These are phyloP conservation scores for Septoria petroselini DNA, from an alignment of 2,329 filamentous ascomycete genomes.

Conservation along the genomic window DNA sequence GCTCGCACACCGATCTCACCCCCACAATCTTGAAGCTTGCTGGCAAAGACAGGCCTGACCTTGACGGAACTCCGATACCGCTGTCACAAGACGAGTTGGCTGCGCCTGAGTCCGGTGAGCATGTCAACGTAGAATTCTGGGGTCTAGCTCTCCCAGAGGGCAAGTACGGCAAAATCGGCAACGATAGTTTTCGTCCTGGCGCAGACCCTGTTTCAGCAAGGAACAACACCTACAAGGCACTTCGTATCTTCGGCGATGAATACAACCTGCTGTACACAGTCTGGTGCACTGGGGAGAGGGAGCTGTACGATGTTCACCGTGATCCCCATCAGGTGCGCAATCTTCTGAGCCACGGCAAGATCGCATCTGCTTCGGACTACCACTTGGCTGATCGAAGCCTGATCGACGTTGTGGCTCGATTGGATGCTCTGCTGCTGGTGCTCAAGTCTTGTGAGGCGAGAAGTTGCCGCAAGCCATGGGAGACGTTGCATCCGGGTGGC, in stretches of 20 bases:
- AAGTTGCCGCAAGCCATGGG: conserved; percentile 36
- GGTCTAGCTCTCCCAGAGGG: conserved; percentile 35
- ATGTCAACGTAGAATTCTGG: conserved; percentile 44
- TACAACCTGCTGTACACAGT: conserved; percentile 66
- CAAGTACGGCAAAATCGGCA: conserved; percentile 28
- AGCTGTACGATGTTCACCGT: conserved; percentile 55
- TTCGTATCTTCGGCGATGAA: conserved; percentile 28
- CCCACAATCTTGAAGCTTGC: conserved; percentile 39
- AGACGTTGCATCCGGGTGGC: conserved; percentile 33
- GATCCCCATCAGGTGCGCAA: conserved; percentile 31
- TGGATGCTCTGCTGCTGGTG: conserved; percentile 37
- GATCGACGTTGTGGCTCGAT: conserved; percentile 26
- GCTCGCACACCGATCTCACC: conserved; percentile 41
- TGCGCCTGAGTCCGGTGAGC: conserved; percentile 30
- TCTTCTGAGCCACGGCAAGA: conserved; percentile 17
- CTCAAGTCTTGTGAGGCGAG: conserved; percentile 36
- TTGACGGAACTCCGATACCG: conserved; percentile 40
- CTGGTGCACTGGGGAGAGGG: conserved; percentile 66
- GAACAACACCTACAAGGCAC: conserved; percentile 36
- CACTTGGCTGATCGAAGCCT: conserved; percentile 23
- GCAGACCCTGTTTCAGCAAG: conserved; percentile 15
- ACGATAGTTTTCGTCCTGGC: conserved; percentile 18
- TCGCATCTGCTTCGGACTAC: conserved; percentile 16
- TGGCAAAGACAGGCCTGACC: conserved; percentile 34
- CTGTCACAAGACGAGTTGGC: conserved; percentile 27